Conservation (phyloP, 2,329 filamentous ascomycete genomes). For the Fusarium sp. region DNA sequence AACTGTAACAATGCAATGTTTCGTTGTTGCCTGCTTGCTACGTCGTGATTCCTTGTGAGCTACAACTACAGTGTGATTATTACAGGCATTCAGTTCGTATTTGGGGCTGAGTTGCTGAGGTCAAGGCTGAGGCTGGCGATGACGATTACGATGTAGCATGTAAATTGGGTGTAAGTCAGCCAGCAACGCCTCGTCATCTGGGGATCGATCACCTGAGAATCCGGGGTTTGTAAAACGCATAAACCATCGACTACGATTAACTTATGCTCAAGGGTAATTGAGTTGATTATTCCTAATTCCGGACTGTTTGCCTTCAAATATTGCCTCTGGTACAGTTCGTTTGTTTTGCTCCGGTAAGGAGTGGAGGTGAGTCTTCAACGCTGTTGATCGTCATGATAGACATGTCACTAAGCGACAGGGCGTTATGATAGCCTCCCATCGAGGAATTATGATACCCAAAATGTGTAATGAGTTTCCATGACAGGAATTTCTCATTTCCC, state of each 20-base stretch:
- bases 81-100: constrained; percentile 3
- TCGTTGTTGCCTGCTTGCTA: constrained; percentile 11
- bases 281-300: neutral
- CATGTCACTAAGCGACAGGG: constrained; percentile 17
- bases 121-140: constrained; percentile 1
- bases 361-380: neutral
- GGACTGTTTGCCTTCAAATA: neutral
- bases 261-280: neutral
- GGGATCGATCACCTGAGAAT: constrained; percentile 21
- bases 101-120: constrained; percentile 26
- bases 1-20: constrained; percentile 21
- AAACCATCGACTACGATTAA: constrained; percentile 1
- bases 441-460: constrained; percentile 18
- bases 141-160: constrained; percentile 16
- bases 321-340: neutral
- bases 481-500: constrained; percentile 7
- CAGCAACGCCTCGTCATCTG: constrained; percentile 36
- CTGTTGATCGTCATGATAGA: constrained; percentile 2
- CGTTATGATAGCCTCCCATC: constrained; percentile 4
- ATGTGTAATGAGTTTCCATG: constrained; percentile 1
- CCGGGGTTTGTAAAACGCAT: constrained; percentile 14
- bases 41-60: neutral
- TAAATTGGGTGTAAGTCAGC: constrained; percentile 15
- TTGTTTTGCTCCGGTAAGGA: neutral
- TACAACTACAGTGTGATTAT: constrained; percentile 3